A percentile compares a stretch with the other conserved stretches of the same genome.
Conservation (phyloP, 495 filamentous ascomycete genomes). For the Trichoderma erinaceum region DNA sequence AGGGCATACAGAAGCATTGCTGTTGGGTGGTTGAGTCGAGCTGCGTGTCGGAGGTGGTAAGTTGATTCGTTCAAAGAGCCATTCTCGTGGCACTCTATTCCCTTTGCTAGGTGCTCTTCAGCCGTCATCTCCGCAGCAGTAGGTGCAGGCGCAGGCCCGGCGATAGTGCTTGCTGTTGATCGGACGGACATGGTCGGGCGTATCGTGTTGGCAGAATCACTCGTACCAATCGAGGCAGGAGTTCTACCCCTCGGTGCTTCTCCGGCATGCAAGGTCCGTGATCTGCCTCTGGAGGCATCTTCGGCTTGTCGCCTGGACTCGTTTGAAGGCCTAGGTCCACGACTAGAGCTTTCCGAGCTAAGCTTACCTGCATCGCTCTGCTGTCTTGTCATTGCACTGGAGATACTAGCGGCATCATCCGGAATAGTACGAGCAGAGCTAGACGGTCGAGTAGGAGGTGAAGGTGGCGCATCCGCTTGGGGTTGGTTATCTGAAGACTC, state of each 20-base stretch:
- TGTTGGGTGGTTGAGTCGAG: conserved; percentile 75
- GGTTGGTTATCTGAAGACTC: conserved; percentile 10
- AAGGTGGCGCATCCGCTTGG: conserved; percentile 39
- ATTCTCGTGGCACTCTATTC: conserved; percentile 79
- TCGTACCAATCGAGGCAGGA: conserved; percentile 47
- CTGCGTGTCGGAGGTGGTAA: conserved; percentile 89
- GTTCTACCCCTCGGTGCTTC: conserved; percentile 28
- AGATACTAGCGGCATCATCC: conserved; percentile 30
- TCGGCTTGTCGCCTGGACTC: conserved; percentile 35
- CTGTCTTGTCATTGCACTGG: conserved; percentile 36
- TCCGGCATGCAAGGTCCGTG: conserved; percentile 31
- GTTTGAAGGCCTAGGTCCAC: conserved; percentile 40
- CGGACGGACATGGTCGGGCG: conserved; percentile 51
- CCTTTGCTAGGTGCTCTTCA: conserved; percentile 83
- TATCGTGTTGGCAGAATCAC: conserved; percentile 60
- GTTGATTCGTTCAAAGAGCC: conserved; percentile 86
- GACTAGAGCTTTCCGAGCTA: conserved; percentile 33
- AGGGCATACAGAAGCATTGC: conserved; percentile 95
- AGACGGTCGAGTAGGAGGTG: conserved; percentile 45
- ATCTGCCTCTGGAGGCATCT: conserved; percentile 35
- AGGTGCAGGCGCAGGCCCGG: conserved; percentile 21
- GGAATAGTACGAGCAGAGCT: conserved; percentile 39
- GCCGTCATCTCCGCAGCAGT: conserved; percentile 55
- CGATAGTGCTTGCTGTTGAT: conserved; percentile 22
- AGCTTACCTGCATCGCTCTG: conserved; percentile 31